Evolutionary conservation across 208 protist species (phyloP).

Genomic region (Leishmania tarentolae): DNA sequence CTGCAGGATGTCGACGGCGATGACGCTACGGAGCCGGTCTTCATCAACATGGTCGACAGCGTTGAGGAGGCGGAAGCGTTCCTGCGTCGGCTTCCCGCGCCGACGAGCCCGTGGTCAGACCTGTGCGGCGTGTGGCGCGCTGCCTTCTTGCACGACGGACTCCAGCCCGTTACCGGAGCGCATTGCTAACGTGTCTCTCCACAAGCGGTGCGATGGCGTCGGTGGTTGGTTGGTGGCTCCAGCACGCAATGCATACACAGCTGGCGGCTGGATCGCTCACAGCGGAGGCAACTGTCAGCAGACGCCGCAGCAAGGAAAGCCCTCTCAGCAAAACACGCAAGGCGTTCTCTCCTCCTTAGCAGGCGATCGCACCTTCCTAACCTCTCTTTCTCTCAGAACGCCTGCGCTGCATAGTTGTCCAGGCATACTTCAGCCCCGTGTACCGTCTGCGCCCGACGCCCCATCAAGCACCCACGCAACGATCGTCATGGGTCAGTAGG

Average conservation of each 20-base stretch:
- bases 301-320: neutral
- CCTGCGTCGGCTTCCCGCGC: conserved; percentile 57
- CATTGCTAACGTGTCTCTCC: neutral
- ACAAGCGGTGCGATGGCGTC: neutral
- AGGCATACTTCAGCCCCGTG: neutral
- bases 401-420: neutral
- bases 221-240: neutral
- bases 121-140: conserved; percentile 59
- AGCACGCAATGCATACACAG: neutral
- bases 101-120: conserved; percentile 52
- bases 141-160: conserved; percentile 43
- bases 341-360: neutral
- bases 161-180: conserved; percentile 5
- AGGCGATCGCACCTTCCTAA: neutral
- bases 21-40: conserved; percentile 45
- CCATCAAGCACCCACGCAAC: no score
- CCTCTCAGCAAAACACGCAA: neutral
- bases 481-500: no score
- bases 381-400: neutral
- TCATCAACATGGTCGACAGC: conserved; percentile 67
- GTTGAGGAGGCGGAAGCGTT: conserved; percentile 70
- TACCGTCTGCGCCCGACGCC: neutral
- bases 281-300: neutral
- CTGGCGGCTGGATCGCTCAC: neutral
- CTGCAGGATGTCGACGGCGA: conserved; percentile 9